phyloP scores from a whole-genome alignment of 345 rosid species.

The Theobroma cacao region DNA sequence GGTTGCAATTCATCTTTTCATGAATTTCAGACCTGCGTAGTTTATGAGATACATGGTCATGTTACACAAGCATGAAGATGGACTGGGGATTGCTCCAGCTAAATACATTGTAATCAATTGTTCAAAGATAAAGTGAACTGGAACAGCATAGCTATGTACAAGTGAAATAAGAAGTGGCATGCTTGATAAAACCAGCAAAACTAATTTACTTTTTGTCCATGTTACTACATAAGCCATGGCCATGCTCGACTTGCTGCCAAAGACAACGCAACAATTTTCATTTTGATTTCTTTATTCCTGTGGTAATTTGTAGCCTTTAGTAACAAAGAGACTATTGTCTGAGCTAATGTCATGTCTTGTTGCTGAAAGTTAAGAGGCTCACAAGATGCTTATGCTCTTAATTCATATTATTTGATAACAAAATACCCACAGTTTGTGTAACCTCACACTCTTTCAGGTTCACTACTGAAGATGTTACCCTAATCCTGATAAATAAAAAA shows the following conservation, averaged over 20 bases:
- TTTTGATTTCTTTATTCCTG: background rate
- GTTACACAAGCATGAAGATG: background rate
- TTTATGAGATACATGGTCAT: background rate
- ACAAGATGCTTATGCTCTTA: background rate
- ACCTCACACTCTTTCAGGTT: background rate
- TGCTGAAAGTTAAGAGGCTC: constrained; percentile 1
- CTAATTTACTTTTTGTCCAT: background rate
- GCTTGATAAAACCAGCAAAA: background rate
- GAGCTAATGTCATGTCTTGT: background rate
- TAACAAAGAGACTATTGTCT: background rate
- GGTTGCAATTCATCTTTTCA: constrained; percentile 9
- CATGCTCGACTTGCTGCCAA: background rate
- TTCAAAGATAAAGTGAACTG: background rate
- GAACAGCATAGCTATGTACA: background rate
- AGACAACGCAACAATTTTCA: background rate
- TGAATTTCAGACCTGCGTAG: constrained; percentile 9
- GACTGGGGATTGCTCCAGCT: background rate
- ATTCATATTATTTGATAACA: background rate
- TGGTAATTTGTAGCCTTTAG: background rate
- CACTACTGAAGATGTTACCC: background rate
- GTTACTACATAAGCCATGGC: background rate
- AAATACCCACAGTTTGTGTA: background rate
- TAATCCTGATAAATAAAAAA: background rate
- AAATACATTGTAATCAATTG: background rate
- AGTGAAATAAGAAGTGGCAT: background rate